Evolutionary conservation across 2,329 filamentous ascomycete genomes (phyloP), one percentile per base, ranked within the genome.

Genomic region (Ascochyta lentis): DNA sequence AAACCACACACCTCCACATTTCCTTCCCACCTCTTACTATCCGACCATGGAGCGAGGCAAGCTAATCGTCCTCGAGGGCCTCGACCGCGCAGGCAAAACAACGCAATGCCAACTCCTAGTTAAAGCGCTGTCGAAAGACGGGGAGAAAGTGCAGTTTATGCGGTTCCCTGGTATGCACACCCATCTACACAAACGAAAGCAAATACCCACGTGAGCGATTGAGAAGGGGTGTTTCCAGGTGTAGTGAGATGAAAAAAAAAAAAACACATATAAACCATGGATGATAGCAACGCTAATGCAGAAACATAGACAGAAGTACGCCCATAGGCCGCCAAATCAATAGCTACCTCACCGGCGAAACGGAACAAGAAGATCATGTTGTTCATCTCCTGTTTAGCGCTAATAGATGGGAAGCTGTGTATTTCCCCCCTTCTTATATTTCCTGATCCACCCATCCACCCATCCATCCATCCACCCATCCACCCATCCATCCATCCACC

Each of bases 351-450:
- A 88, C 86, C 61, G 88, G 88, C 55, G 77, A 89, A 52, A 80
- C 84, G 23, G 84, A 90, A 54, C 86, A 93, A 75, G 90, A 95
- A 58, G 92, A 96, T 74, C 92, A 96, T 70, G 89, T 89, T 4
- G 94, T 96, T 65, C 93, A 97, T 74, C 83, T 96, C 1, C 83
- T 96, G 19, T 96, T 96, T 76, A 92, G 89, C 56, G 92, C 93
- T 9, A 97, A 97, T 73, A 84, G 93, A 43, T 96, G 93, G 93
- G 93, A 96, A 71, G 75, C 80, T 41, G 78, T 76, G 70, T 77
- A 71, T 37, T 72, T 71, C 3, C 15, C 19, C 49, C 9, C 34
- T 5, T 12, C 33, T 23, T 16, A 3, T 33, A 33, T 15, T 1
- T 22, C 34, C 15, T 9, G 22, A 15, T 2, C 9, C 39, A 23